A percentile compares a stretch with the other conserved stretches of the same genome.
phyloP scores from a whole-genome alignment of 345 rosid species.

The Hevea brasiliensis region DNA sequence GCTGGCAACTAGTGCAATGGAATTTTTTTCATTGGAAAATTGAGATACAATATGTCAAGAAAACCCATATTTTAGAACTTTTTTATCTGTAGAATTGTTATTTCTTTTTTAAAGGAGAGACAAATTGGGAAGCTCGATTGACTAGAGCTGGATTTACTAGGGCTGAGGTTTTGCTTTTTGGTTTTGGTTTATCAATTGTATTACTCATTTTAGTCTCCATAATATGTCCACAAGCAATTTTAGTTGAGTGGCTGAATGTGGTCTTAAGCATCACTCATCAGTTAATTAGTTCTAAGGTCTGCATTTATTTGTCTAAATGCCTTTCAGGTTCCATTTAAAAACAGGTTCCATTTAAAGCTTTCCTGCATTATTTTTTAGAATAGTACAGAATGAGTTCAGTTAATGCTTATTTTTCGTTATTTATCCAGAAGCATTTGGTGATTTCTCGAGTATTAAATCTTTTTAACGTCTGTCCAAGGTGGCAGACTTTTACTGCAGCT shows the following conservation, averaged over 20 bases:
- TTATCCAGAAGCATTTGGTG: background rate
- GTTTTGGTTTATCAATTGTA: background rate
- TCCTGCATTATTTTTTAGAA: background rate
- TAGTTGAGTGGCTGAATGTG: background rate
- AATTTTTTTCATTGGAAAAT: background rate
- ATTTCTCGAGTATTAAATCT: background rate
- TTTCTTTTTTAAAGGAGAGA: background rate
- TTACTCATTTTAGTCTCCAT: background rate
- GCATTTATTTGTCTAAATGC: no score
- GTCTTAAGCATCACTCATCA: background rate
- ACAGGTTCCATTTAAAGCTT: background rate
- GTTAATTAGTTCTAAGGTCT: background rate
- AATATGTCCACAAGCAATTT: background rate
- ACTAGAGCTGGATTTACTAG: background rate
- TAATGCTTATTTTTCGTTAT: background rate
- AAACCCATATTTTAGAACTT: background rate
- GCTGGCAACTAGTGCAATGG: background rate
- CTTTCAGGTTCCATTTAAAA: background rate
- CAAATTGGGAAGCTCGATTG: background rate
- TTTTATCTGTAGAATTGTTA: no score
- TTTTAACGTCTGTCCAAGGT: background rate
- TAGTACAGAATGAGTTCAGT: background rate
- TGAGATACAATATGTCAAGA: background rate
- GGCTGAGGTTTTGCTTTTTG: no score
- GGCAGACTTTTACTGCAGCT: background rate